Percentiles rank a stretch among this genome's conserved stretches.
Evolutionary conservation across 2,329 filamentous ascomycete species (phyloP).

Genomic region (Aspergillus melleus): DNA sequence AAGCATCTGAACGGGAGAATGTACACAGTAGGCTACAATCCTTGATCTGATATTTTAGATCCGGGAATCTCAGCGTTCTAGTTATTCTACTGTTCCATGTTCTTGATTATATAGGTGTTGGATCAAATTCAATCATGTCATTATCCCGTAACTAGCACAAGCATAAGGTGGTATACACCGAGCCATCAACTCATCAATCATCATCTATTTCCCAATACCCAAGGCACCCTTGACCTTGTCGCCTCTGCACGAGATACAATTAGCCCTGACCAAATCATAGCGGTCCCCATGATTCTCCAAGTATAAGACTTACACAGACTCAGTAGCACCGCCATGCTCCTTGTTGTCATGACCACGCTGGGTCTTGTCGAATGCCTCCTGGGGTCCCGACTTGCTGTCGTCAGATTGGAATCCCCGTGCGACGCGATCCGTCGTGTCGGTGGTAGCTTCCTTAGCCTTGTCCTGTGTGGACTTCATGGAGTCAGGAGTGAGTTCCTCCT

Average conservation of each 20-base stretch:
- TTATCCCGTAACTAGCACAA: no score
- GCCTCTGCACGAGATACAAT: not conserved
- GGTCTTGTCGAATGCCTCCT: slow-evolving; percentile 53
- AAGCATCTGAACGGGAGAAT: no score
- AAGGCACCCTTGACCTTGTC: not conserved
- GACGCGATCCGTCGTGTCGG: slow-evolving; percentile 57
- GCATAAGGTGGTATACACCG: no score
- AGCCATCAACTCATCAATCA: no score
- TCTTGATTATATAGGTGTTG: no score
- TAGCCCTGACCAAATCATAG: not conserved
- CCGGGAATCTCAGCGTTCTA: no score
- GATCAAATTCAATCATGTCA: no score
- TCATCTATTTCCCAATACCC: not conserved
- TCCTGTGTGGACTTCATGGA: slow-evolving; percentile 61
- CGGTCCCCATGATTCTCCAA: no score
- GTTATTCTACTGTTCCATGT: no score
- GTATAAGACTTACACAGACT: slow-evolving; percentile 40
- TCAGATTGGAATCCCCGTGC: slow-evolving; percentile 55
- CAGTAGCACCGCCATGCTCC: slow-evolving; percentile 37
- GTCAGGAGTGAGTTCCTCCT: slow-evolving; percentile 60
- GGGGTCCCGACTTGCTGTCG: slow-evolving; percentile 54
- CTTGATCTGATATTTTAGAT: no score
- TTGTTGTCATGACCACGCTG: slow-evolving; percentile 47
- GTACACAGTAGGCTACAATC: no score
- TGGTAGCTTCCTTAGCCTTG: slow-evolving; percentile 58